phyloP scores from a whole-genome alignment of 148 eudicot genomes.

The Drosera capensis region DNA sequence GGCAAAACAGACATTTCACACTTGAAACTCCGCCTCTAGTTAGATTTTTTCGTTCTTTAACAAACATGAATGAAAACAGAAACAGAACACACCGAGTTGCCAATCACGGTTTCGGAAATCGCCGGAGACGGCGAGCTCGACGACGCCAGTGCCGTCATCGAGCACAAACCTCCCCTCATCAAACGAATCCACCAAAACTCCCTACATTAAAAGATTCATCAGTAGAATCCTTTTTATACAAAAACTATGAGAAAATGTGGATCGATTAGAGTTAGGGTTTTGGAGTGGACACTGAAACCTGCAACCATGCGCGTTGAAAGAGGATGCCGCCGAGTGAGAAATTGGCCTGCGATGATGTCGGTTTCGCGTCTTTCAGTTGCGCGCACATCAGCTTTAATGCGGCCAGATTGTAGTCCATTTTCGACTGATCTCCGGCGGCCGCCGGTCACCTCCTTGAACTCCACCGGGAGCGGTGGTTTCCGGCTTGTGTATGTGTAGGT shows the following conservation, averaged over 20 bases:
- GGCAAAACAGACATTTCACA: not conserved
- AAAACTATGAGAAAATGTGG: too few species aligned
- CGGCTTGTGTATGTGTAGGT: too few species aligned
- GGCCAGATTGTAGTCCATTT: slow-evolving; percentile 70
- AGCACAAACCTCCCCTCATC: too few species aligned
- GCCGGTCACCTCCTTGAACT: too few species aligned
- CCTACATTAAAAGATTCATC: too few species aligned
- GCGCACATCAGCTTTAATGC: slow-evolving; percentile 56
- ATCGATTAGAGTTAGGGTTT: not conserved
- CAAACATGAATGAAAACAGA: not conserved
- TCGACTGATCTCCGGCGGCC: too few species aligned
- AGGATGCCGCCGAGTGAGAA: slow-evolving; percentile 47
- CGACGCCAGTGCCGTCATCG: too few species aligned
- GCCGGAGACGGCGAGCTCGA: slow-evolving; percentile 23
- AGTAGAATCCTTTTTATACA: too few species aligned
- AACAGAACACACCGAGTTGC: slow-evolving; percentile 24
- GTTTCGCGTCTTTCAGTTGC: slow-evolving; percentile 36
- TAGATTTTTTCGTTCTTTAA: too few species aligned
- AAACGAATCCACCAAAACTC: slow-evolving; percentile 38
- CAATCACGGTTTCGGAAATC: slow-evolving; percentile 24
- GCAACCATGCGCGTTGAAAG: slow-evolving; percentile 91
- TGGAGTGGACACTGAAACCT: slow-evolving; percentile 21
- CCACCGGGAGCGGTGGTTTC: too few species aligned
- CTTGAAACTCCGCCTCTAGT: not conserved
- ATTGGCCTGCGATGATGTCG: slow-evolving; percentile 20